A percentile compares a stretch with the other conserved stretches of the same genome.
Conservation (phyloP, 2,329 filamentous ascomycete genomes). For the Arachnomyces sp. region DNA sequence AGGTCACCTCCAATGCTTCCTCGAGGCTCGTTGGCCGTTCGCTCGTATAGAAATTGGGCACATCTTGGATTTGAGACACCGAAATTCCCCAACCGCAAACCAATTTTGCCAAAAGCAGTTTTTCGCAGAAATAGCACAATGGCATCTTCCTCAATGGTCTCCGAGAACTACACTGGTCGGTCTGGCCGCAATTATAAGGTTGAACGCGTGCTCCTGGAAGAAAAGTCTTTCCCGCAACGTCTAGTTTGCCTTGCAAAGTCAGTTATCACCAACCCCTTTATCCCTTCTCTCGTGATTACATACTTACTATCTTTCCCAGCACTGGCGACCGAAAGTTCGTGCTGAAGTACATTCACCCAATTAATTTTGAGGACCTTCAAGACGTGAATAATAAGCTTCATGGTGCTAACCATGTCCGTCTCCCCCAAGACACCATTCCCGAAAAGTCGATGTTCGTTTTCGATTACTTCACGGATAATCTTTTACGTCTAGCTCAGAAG, state of each 20-base stretch:
- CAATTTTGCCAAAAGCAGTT: slow-evolving; percentile 6
- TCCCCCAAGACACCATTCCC: slow-evolving; percentile 35
- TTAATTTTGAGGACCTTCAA: slow-evolving; percentile 6
- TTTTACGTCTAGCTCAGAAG: slow-evolving; percentile 36
- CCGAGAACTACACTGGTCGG: slow-evolving; percentile 8
- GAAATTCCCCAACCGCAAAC: slow-evolving; percentile 5
- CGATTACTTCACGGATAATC: slow-evolving; percentile 36
- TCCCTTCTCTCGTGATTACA: slow-evolving; percentile 5
- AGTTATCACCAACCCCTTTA: not conserved
- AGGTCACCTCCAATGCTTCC: slow-evolving; percentile 9
- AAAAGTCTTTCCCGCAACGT: slow-evolving; percentile 6
- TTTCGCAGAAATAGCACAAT: slow-evolving; percentile 12
- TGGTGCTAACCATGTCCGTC: slow-evolving; percentile 24
- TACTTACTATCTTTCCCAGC: slow-evolving; percentile 4
- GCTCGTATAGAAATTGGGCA: slow-evolving; percentile 7
- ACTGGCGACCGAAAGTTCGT: slow-evolving; percentile 6
- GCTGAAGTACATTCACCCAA: slow-evolving; percentile 7
- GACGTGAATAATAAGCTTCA: slow-evolving; percentile 12
- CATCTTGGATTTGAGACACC: slow-evolving; percentile 4
- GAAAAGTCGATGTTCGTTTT: slow-evolving; percentile 40
- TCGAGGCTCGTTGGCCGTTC: slow-evolving; percentile 5
- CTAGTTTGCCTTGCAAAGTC: slow-evolving; percentile 5
- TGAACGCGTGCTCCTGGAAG: slow-evolving; percentile 12
- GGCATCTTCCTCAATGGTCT: slow-evolving; percentile 9
- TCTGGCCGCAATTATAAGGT: slow-evolving; percentile 12